These are phyloP conservation scores for Phaffia rhodozyma DNA, from an alignment of 1,284 basidiomycete species.

Conservation along the genomic window DNA sequence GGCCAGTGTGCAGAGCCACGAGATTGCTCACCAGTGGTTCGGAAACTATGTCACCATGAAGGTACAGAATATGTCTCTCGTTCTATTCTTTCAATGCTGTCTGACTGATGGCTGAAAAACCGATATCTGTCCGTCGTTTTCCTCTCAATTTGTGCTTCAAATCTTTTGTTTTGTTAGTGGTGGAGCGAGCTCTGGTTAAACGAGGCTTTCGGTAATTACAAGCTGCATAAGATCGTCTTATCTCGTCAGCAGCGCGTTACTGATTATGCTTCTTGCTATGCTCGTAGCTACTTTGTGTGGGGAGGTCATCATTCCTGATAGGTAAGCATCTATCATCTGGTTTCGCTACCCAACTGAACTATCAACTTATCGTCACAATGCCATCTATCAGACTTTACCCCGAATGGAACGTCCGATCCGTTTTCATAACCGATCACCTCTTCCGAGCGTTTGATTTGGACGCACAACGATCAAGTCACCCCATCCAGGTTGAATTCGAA, in stretches of 20 bases:
- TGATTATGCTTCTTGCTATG: background rate
- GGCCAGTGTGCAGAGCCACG: constrained; percentile 67
- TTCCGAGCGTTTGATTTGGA: constrained; percentile 63
- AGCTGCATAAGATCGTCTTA: too few species aligned
- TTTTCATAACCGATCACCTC: constrained; percentile 44
- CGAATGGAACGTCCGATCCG: constrained; percentile 43
- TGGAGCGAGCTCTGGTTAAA: constrained; percentile 33
- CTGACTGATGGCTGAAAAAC: too few species aligned
- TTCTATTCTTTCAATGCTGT: too few species aligned
- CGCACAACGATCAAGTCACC: constrained; percentile 81
- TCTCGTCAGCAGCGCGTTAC: too few species aligned
- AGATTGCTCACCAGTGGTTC: constrained; percentile 52
- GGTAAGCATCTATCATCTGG: constrained; percentile 21
- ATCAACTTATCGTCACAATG: constrained; percentile 30
- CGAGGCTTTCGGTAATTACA: constrained; percentile 34
- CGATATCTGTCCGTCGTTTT: too few species aligned
- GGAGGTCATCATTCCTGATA: constrained; percentile 78
- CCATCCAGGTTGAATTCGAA: constrained; percentile 84
- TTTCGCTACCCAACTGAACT: constrained; percentile 27
- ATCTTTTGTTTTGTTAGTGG: too few species aligned
- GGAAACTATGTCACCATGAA: constrained; percentile 43
- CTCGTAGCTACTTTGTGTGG: constrained; percentile 59
- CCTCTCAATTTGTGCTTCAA: too few species aligned
- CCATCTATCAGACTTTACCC: constrained; percentile 31
- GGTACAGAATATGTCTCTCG: background rate